These are phyloP conservation scores for Agastache rugosa DNA, from an alignment of 257 asterid species.

Conservation along the genomic window DNA sequence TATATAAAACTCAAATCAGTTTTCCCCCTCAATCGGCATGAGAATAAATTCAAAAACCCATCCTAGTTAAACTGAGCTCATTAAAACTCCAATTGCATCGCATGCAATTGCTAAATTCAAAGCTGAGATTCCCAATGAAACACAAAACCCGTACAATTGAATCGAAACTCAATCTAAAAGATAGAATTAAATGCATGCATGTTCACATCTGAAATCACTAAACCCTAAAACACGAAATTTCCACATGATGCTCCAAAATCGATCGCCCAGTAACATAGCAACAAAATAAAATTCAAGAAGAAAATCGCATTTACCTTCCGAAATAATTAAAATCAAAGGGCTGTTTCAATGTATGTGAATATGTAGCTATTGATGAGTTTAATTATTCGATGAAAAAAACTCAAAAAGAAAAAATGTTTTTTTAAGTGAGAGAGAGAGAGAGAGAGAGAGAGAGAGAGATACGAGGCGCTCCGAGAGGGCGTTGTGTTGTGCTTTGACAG, in stretches of 20 bases:
- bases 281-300: not conserved
- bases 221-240: slow-evolving; percentile 37
- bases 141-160: slow-evolving; percentile 2
- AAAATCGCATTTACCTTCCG: slow-evolving; percentile 39
- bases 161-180: slow-evolving; percentile 14
- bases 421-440: no score
- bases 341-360: slow-evolving; percentile 22
- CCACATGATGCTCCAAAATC: slow-evolving; percentile 29
- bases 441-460: no score
- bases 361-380: slow-evolving; percentile 11
- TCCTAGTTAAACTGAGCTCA: slow-evolving; percentile 15
- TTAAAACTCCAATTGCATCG: slow-evolving; percentile 24
- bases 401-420: no score
- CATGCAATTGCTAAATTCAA: slow-evolving; percentile 19
- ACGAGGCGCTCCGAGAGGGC: no score
- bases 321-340: not conserved
- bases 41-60: not conserved
- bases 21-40: slow-evolving; percentile 19
- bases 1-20: slow-evolving; percentile 28
- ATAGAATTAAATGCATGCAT: slow-evolving; percentile 39
- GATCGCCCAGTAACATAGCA: slow-evolving; percentile 28
- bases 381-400: slow-evolving; percentile 3
- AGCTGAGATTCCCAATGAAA: slow-evolving; percentile 27
- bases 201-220: slow-evolving; percentile 32
- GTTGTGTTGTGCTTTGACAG: no score